Evolutionary conservation across 352 stramenopile genomes (phyloP).

Genomic region (Phytophthora fragariaefolia): DNA sequence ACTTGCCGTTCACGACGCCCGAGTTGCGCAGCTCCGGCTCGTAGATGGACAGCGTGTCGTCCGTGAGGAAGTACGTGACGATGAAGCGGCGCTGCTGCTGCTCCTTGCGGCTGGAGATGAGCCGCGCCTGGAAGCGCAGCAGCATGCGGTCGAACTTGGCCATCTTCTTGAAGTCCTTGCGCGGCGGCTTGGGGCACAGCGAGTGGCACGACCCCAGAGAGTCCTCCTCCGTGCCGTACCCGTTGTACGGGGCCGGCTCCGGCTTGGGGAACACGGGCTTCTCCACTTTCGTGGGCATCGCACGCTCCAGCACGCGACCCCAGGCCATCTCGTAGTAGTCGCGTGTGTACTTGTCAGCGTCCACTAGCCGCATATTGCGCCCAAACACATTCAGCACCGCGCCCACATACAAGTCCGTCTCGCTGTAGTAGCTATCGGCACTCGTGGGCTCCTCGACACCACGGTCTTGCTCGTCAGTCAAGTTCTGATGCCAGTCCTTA

Average conservation of each 20-base stretch:
- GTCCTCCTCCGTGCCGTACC: constrained; percentile 80
- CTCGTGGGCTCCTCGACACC: constrained; percentile 75
- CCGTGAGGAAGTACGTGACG: constrained; percentile 83
- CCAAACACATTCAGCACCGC: constrained; percentile 76
- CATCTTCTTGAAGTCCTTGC: constrained; percentile 87
- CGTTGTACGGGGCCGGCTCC: constrained; percentile 72
- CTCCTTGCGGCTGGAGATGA: constrained; percentile 80
- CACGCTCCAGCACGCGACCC: constrained; percentile 50
- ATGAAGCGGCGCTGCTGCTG: constrained; percentile 82
- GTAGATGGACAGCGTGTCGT: constrained; percentile 82
- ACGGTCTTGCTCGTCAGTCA: constrained; percentile 77
- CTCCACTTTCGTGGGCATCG: constrained; percentile 54
- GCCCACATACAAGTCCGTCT: constrained; percentile 70
- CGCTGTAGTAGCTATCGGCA: constrained; percentile 73
- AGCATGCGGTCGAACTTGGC: constrained; percentile 78
- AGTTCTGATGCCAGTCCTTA: constrained; percentile 70
- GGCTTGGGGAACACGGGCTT: constrained; percentile 61
- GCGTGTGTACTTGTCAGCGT: constrained; percentile 81
- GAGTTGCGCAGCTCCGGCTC: constrained; percentile 83
- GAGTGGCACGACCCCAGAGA: constrained; percentile 70
- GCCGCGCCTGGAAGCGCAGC: constrained; percentile 70
- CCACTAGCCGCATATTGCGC: constrained; percentile 72
- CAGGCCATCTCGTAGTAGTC: constrained; percentile 79
- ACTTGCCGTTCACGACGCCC: constrained; percentile 84
- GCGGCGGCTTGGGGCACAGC: constrained; percentile 72